Evolutionary conservation across 1,284 basidiomycete species (phyloP), one percentile per base, ranked within the genome.

Genomic region (Coniferiporia sulphurascens): DNA sequence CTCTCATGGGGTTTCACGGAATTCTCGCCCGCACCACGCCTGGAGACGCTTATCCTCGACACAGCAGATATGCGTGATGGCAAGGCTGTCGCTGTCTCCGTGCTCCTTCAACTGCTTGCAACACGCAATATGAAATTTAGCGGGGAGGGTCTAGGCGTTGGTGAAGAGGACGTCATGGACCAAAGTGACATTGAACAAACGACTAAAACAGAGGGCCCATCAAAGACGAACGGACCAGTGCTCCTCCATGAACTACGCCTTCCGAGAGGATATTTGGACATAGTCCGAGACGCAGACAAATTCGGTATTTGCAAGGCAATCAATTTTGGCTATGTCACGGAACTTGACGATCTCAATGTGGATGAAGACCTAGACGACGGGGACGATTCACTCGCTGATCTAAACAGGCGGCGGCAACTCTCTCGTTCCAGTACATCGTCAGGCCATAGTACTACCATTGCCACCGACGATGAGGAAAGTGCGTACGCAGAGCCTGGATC

Each of bases 31-130:
- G 45, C 46, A 4, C 54, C 54, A 4, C 22, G 19, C 13, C 15
- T 56, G 17, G 45, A 56, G 43, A 48, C 43, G 19, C 54, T 56
- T 27, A 45, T 36, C 21, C 17, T 56, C 19, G 54, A 56, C 46
- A 19, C 46, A 44, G 27, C 48, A 17, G 27, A 48, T 17, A 21
- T 56, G 19, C 46, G 54, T 34, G n/a, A 0, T n/a, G 27, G 54
- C 27, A 46, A 41, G 34, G n/a, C 5, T 3, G 9, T 7, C 6
- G 19, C 21, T 3, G 22, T 48, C 15, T 45, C 36, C 8, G 15
- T 13, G n/a, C 46, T 56, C 32, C 12, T 48, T 4, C 27, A 48
- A 32, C 45, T 56, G 19, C 19, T 56, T 34, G 44, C 54, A 13
- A 36, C 54, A 9, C 54, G 54, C 34, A 38, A 43, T 2, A 9